These are phyloP conservation scores for Paecilomyces formosus DNA, from an alignment of 2,329 filamentous ascomycete species.

Conservation along the genomic window DNA sequence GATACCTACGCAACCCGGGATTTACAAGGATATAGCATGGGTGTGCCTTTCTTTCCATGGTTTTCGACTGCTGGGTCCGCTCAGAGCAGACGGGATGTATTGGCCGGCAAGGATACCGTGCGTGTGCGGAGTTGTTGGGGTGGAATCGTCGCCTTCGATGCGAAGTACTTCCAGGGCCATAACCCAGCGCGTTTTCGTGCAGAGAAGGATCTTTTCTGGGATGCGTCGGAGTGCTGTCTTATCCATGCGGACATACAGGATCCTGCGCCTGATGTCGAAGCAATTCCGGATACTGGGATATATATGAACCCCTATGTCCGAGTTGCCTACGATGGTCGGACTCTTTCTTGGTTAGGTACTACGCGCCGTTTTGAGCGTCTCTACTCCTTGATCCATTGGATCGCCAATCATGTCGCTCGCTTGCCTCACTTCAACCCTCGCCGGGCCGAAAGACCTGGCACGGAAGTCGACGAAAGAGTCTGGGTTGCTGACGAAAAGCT, in stretches of 20 bases:
- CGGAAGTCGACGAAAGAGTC: conserved; percentile 35
- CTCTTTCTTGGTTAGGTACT: conserved; percentile 52
- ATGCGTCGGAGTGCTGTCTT: conserved; percentile 59
- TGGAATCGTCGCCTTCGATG: conserved; percentile 56
- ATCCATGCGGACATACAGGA: conserved; percentile 44
- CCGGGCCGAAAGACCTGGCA: conserved; percentile 51
- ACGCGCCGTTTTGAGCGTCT: conserved; percentile 60
- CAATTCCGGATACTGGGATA: conserved; percentile 47
- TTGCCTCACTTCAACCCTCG: conserved; percentile 57
- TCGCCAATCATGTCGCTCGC: conserved; percentile 50
- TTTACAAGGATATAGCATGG: conserved; percentile 59
- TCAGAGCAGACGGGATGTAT: conserved; percentile 54
- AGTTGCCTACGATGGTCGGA: conserved; percentile 56
- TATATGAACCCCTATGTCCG: conserved; percentile 71
- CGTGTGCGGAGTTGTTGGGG: conserved; percentile 70
- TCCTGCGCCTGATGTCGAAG: conserved; percentile 19
- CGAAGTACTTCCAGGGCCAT: conserved; percentile 34
- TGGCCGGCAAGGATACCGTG: conserved; percentile 52
- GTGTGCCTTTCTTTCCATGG: conserved; percentile 66
- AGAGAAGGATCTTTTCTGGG: conserved; percentile 53
- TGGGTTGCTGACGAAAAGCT: conserved; percentile 28
- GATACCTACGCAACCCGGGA: conserved; percentile 70
- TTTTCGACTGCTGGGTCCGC: conserved; percentile 50
- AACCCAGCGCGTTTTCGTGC: conserved; percentile 49
- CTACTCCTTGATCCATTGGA: conserved; percentile 51